Conservation (phyloP, 2,329 filamentous ascomycete species). For the Pseudogymnoascus sp. region DNA sequence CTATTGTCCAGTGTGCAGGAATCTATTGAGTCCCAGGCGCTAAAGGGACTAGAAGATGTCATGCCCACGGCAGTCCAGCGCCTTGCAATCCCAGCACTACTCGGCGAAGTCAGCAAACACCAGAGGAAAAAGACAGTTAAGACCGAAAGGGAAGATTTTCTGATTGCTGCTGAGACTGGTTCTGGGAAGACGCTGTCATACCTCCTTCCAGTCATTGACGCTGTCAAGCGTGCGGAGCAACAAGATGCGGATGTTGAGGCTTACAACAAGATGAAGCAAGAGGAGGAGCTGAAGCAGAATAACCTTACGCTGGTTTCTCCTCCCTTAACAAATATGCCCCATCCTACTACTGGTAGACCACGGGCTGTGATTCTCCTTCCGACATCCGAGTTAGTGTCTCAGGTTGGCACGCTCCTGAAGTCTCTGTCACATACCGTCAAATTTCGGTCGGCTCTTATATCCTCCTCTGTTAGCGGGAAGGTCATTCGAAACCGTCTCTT, state of each 20-base stretch:
- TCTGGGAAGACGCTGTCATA: slow-evolving; percentile 97
- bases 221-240: slow-evolving; percentile 68
- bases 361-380: slow-evolving; percentile 81
- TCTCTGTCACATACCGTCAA: slow-evolving; percentile 76
- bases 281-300: slow-evolving; percentile 46
- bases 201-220: slow-evolving; percentile 73
- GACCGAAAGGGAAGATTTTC: slow-evolving; percentile 46
- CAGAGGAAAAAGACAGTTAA: slow-evolving; percentile 25
- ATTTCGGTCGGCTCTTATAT: slow-evolving; percentile 76
- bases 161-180: slow-evolving; percentile 91
- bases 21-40: slow-evolving; percentile 62
- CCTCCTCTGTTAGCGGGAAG: slow-evolving; percentile 63
- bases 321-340: slow-evolving; percentile 52
- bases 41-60: slow-evolving; percentile 66
- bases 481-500: slow-evolving; percentile 83
- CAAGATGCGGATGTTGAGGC: slow-evolving; percentile 49
- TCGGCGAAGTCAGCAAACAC: slow-evolving; percentile 39
- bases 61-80: slow-evolving; percentile 83
- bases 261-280: slow-evolving; percentile 49
- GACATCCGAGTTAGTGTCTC: slow-evolving; percentile 81
- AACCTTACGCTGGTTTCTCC: slow-evolving; percentile 53
- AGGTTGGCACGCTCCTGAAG: slow-evolving; percentile 77
- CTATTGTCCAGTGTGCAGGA: slow-evolving; percentile 64
- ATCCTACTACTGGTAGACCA: slow-evolving; percentile 69
- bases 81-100: slow-evolving; percentile 74